These are phyloP conservation scores for Aspergillus egyptiacus DNA, from an alignment of 495 filamentous ascomycete genomes.

Conservation along the genomic window DNA sequence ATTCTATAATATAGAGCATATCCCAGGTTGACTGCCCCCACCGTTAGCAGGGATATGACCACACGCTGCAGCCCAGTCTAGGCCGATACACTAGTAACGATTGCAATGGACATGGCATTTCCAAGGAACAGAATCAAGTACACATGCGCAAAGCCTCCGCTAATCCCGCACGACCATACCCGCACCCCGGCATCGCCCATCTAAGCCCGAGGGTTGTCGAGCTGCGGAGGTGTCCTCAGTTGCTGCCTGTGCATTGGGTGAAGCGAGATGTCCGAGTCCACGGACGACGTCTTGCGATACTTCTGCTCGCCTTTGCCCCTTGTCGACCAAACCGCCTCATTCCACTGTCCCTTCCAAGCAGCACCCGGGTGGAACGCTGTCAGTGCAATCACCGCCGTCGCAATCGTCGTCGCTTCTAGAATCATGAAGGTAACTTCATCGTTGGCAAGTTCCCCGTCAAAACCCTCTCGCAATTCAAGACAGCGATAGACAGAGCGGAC, in stretches of 20 bases:
- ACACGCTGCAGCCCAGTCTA: too few relatives aligned
- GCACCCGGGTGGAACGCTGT: slow-evolving; percentile 52
- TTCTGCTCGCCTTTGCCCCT: not conserved
- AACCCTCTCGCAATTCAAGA: slow-evolving; percentile 48
- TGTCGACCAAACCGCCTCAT: slow-evolving; percentile 2
- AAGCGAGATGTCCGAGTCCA: not conserved
- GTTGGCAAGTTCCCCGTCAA: slow-evolving; percentile 49
- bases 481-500: slow-evolving; percentile 58
- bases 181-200: not conserved
- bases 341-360: slow-evolving; percentile 8
- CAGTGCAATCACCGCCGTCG: slow-evolving; percentile 49
- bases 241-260: not conserved
- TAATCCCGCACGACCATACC: not conserved
- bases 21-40: too few relatives aligned
- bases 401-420: slow-evolving; percentile 67
- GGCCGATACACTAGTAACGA: too few relatives aligned
- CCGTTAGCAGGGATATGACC: too few relatives aligned
- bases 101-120: too few relatives aligned
- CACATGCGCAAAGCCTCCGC: too few relatives aligned
- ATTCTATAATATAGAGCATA: too few relatives aligned
- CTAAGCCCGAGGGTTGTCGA: not conserved
- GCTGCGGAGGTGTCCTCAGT: not conserved
- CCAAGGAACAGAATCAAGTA: too few relatives aligned
- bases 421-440: slow-evolving; percentile 61
- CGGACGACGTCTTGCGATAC: not conserved